Percentiles rank a stretch among this genome's conserved stretches.
These are phyloP conservation scores for Rhizopus stolonifer DNA, from an alignment of 371 early-diverging fungal genomes.

Conservation along the genomic window DNA sequence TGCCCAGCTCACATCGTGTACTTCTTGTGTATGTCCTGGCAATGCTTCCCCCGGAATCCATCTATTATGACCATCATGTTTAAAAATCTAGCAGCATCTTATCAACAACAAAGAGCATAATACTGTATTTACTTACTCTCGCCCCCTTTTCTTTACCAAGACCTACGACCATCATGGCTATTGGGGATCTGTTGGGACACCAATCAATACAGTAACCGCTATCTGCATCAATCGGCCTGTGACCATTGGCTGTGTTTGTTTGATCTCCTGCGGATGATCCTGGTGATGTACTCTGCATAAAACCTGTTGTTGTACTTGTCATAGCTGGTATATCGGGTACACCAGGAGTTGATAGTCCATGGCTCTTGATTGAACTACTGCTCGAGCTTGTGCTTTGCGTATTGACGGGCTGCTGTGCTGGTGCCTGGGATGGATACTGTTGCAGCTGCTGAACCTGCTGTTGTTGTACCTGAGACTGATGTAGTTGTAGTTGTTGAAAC, in stretches of 20 bases:
- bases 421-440: slow-evolving; percentile 1
- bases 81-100: slow-evolving; percentile 48
- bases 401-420: slow-evolving; percentile 24
- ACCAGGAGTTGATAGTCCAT: slow-evolving; percentile 37
- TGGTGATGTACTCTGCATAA: slow-evolving; percentile 28
- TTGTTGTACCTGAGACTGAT: slow-evolving; percentile 5
- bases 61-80: slow-evolving; percentile 59
- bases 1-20: slow-evolving; percentile 87
- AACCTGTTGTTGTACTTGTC: slow-evolving; percentile 10
- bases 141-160: slow-evolving; percentile 82
- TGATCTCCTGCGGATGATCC: slow-evolving; percentile 20
- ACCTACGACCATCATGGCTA: slow-evolving; percentile 86
- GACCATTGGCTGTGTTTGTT: slow-evolving; percentile 13
- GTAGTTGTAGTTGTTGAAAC: not conserved
- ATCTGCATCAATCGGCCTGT: slow-evolving; percentile 51
- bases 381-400: slow-evolving; percentile 41
- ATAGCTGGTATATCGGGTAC: slow-evolving; percentile 17
- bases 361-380: slow-evolving; percentile 33
- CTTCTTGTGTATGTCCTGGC: slow-evolving; percentile 67
- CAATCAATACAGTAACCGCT: slow-evolving; percentile 81
- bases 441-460: slow-evolving; percentile 1
- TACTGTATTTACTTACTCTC: slow-evolving; percentile 44
- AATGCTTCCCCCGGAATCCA: slow-evolving; percentile 71
- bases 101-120: not conserved
- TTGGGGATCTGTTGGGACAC: slow-evolving; percentile 81